Conservation (phyloP, 2,329 filamentous ascomycete species). For the Fusarium musae region DNA sequence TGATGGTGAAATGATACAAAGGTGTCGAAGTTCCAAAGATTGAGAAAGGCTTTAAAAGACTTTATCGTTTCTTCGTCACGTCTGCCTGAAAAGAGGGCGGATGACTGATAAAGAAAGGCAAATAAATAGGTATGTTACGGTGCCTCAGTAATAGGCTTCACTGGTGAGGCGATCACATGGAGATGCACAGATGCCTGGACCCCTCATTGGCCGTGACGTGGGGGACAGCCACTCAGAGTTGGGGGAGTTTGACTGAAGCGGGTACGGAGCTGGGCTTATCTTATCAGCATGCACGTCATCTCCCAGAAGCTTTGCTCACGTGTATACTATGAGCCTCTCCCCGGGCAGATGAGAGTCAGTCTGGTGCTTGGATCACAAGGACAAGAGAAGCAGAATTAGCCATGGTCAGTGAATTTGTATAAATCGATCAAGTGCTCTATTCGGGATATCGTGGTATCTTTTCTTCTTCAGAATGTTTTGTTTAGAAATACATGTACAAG, state of each 20-base stretch:
- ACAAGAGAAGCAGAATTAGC: background rate
- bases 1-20: background rate
- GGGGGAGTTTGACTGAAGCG: background rate
- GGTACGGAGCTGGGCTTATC: constrained; percentile 14
- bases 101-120: constrained; percentile 24
- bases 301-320: constrained; percentile 19
- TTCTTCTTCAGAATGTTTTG: background rate
- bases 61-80: background rate
- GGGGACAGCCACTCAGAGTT: constrained; percentile 9
- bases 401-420: background rate
- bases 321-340: constrained; percentile 6
- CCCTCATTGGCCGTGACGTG: constrained; percentile 36
- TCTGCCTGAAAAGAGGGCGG: constrained; percentile 6
- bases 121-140: background rate
- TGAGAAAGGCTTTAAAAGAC: background rate
- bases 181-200: constrained; percentile 27
- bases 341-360: background rate
- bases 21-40: background rate
- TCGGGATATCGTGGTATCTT: constrained; percentile 15
- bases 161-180: constrained; percentile 48
- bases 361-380: constrained; percentile 29
- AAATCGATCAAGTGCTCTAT: background rate
- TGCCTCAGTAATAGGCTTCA: constrained; percentile 25
- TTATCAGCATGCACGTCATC: constrained; percentile 38
- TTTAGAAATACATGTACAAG: background rate